A percentile compares a stretch with the other conserved stretches of the same genome.
phyloP scores from a whole-genome alignment of 257 asterid genomes.

The Fraxinus pennsylvanica region DNA sequence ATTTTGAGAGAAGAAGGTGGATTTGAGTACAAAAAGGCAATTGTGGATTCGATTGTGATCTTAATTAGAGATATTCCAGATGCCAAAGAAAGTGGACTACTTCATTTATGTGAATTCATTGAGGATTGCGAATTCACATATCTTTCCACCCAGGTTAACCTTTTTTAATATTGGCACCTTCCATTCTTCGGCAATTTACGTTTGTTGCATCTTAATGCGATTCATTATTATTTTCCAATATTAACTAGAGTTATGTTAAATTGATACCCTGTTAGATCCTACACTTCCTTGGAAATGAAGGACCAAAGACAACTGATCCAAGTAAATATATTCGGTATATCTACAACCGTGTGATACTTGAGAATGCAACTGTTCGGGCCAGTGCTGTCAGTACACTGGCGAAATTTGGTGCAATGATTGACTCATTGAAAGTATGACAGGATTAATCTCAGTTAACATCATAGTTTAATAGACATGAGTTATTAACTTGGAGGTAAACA shows the following conservation, averaged over 20 bases:
- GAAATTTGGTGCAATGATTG: constrained; percentile 89
- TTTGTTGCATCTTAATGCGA: constrained; percentile 15
- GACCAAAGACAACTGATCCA: constrained; percentile 93
- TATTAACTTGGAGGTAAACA: constrained; percentile 20
- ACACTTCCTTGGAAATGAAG: constrained; percentile 95
- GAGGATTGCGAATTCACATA: constrained; percentile 98
- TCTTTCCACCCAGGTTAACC: constrained; percentile 89
- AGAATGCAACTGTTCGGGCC: constrained; percentile 96
- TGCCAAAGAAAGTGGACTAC: constrained; percentile 92
- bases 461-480: constrained; percentile 8
- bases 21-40: constrained; percentile 94
- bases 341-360: constrained; percentile 86
- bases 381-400: constrained; percentile 96
- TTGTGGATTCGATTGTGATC: constrained; percentile 91
- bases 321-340: constrained; percentile 91
- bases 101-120: constrained; percentile 92
- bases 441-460: constrained; percentile 8
- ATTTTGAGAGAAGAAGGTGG: constrained; percentile 67
- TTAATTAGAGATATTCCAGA: constrained; percentile 94
- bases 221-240: background rate
- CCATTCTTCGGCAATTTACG: constrained; percentile 14
- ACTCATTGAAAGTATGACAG: constrained; percentile 71
- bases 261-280: constrained; percentile 54
- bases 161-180: constrained; percentile 19
- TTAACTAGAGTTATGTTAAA: constrained; percentile 9